These are phyloP conservation scores for Termitomyces sp. DNA, from an alignment of 768 basidiomycete genomes.

Conservation along the genomic window DNA sequence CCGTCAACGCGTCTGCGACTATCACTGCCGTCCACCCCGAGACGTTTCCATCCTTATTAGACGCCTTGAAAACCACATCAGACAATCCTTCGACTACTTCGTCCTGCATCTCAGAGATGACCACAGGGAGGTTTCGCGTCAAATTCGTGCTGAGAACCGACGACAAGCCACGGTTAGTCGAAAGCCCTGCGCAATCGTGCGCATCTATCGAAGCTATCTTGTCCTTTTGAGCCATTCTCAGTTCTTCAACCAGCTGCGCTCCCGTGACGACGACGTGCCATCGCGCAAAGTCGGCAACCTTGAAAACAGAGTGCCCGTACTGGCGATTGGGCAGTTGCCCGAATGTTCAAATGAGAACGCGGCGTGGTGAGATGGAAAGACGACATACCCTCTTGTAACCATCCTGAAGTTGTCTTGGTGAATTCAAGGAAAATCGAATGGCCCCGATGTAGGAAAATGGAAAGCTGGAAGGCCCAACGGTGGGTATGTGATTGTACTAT, in stretches of 20 bases:
- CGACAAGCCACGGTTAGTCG: neutral
- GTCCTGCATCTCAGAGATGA: slow-evolving; percentile 6
- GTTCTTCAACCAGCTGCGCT: slow-evolving; percentile 15
- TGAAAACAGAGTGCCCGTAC: slow-evolving; percentile 14
- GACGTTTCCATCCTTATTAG: neutral
- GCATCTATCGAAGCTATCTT: neutral
- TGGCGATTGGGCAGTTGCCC: no score
- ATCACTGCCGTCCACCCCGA: slow-evolving; percentile 1
- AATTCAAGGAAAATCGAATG: slow-evolving; percentile 11
- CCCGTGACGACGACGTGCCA: slow-evolving; percentile 20
- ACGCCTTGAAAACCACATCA: neutral
- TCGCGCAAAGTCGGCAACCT: slow-evolving; percentile 18
- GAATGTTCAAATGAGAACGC: no score
- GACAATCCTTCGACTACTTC: slow-evolving; percentile 5
- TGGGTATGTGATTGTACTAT: slow-evolving; percentile 24
- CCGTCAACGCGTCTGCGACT: slow-evolving; percentile 5
- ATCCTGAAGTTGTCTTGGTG: neutral
- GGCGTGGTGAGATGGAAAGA: neutral
- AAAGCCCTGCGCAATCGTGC: neutral
- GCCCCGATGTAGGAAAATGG: slow-evolving; percentile 20
- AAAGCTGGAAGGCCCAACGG: slow-evolving; percentile 13
- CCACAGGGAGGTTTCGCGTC: slow-evolving; percentile 8
- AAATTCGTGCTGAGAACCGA: slow-evolving; percentile 6
- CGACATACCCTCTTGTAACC: slow-evolving; percentile 7
- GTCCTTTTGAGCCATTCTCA: slow-evolving; percentile 13